Conservation (phyloP, 768 basidiomycete genomes). For the Suillus subaureus region DNA sequence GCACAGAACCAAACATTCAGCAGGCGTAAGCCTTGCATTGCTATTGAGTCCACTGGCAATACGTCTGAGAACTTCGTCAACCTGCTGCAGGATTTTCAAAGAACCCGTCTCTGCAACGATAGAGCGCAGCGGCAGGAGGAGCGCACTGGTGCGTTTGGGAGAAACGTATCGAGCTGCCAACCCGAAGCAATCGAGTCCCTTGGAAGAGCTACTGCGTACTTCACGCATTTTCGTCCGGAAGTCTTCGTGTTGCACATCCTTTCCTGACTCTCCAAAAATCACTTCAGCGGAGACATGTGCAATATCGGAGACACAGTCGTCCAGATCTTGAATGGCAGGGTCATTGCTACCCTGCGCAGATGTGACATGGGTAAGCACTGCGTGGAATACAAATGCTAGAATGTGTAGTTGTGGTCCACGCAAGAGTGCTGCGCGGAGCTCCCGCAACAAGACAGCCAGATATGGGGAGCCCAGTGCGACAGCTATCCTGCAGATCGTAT, state of each 20-base stretch:
- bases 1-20: conserved; percentile 78
- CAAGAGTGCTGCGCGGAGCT: conserved; percentile 79
- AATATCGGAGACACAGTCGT: conserved; percentile 76
- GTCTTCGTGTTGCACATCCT: conserved; percentile 83
- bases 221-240: conserved; percentile 96
- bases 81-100: conserved; percentile 74
- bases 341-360: conserved; percentile 49
- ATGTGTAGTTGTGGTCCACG: conserved; percentile 96
- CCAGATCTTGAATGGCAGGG: conserved; percentile 60
- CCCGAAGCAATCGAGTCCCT: conserved; percentile 84
- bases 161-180: conserved; percentile 79
- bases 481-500: conserved; percentile 80
- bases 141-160: conserved; percentile 70
- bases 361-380: conserved; percentile 81
- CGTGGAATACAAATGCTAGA: conserved; percentile 81
- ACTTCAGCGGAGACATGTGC: conserved; percentile 86
- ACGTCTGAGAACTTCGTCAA: conserved; percentile 87
- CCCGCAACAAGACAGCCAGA: conserved; percentile 72
- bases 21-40: conserved; percentile 69
- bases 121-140: conserved; percentile 77
- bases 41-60: conserved; percentile 83
- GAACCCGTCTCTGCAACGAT: conserved; percentile 88
- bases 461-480: conserved; percentile 72
- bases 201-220: conserved; percentile 80
- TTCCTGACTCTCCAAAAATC: conserved; percentile 91